phyloP scores from a whole-genome alignment of 2,329 filamentous ascomycete genomes.

The Arthrocladium fulminans region DNA sequence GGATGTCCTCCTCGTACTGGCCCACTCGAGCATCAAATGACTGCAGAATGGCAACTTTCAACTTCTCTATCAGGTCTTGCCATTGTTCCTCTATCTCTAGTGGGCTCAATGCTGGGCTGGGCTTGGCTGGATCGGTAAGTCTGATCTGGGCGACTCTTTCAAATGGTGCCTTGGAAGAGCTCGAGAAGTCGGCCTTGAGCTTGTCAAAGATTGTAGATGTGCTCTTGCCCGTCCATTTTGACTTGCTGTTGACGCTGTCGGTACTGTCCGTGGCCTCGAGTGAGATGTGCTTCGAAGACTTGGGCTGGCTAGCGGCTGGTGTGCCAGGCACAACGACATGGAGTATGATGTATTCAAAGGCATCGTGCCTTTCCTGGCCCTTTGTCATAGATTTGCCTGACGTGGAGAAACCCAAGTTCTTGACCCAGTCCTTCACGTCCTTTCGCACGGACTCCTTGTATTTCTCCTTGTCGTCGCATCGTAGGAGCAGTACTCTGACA shows the following conservation, averaged over 20 bases:
- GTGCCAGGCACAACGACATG: slow-evolving; percentile 89
- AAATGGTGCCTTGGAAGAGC: slow-evolving; percentile 58
- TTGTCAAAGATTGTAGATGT: slow-evolving; percentile 83
- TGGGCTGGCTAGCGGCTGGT: slow-evolving; percentile 66
- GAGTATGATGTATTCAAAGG: slow-evolving; percentile 88
- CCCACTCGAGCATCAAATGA: slow-evolving; percentile 86
- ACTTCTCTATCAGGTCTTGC: slow-evolving; percentile 72
- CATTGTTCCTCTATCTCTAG: slow-evolving; percentile 75
- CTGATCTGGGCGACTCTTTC: slow-evolving; percentile 82
- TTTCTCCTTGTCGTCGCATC: slow-evolving; percentile 90
- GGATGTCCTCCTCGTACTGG: slow-evolving; percentile 95
- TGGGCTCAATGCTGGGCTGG: slow-evolving; percentile 50
- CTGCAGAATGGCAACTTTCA: slow-evolving; percentile 76
- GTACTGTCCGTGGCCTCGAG: slow-evolving; percentile 40
- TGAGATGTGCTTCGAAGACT: slow-evolving; percentile 44
- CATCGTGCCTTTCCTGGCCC: slow-evolving; percentile 85
- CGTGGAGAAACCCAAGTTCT: slow-evolving; percentile 38
- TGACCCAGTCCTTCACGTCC: slow-evolving; percentile 84
- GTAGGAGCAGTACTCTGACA: slow-evolving; percentile 76
- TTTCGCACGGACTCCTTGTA: slow-evolving; percentile 76
- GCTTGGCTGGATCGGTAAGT: slow-evolving; percentile 37
- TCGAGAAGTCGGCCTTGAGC: slow-evolving; percentile 81
- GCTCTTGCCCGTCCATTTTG: slow-evolving; percentile 67
- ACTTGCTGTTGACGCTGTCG: slow-evolving; percentile 57
- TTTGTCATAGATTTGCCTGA: slow-evolving; percentile 36